phyloP scores from a whole-genome alignment of 306 rosid genomes.

The Mimosa bimucronata region DNA sequence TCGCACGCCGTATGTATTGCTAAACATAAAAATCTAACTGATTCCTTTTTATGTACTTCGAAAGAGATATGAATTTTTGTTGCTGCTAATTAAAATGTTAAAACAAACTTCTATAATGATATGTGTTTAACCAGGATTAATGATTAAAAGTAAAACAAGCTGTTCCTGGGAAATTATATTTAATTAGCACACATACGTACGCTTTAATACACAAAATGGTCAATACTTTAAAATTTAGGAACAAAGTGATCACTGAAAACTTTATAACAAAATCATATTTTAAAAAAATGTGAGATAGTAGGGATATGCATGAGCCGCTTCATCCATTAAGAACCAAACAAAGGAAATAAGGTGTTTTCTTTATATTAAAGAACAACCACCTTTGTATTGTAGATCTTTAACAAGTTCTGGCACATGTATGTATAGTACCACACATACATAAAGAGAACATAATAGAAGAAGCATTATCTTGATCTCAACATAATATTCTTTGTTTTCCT shows the following conservation, averaged over 20 bases:
- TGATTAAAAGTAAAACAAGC: neutral
- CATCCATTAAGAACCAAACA: slow-evolving; percentile 23
- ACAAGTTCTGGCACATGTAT: neutral
- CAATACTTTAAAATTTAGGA: neutral
- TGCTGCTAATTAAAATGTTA: neutral
- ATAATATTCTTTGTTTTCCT: slow-evolving; percentile 48
- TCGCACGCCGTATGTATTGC: neutral
- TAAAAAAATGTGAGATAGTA: neutral
- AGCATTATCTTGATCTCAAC: slow-evolving; percentile 49
- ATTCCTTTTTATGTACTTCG: neutral
- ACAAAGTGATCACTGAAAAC: neutral
- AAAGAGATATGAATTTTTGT: neutral
- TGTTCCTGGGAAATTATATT: neutral
- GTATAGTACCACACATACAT: slow-evolving; percentile 34
- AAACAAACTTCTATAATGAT: neutral
- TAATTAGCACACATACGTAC: neutral
- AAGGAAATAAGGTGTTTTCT: slow-evolving; percentile 15
- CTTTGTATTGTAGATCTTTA: slow-evolving; percentile 28
- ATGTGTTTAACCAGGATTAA: too few species aligned
- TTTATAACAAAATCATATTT: neutral
- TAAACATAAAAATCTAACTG: neutral
- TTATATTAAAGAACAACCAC: slow-evolving; percentile 34
- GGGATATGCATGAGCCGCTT: slow-evolving; percentile 18
- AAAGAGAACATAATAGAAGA: slow-evolving; percentile 11
- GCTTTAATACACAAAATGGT: neutral